These are phyloP conservation scores for Aurantiochytrium sp. DNA, from an alignment of 108 stramenopile genomes.

Conservation along the genomic window DNA sequence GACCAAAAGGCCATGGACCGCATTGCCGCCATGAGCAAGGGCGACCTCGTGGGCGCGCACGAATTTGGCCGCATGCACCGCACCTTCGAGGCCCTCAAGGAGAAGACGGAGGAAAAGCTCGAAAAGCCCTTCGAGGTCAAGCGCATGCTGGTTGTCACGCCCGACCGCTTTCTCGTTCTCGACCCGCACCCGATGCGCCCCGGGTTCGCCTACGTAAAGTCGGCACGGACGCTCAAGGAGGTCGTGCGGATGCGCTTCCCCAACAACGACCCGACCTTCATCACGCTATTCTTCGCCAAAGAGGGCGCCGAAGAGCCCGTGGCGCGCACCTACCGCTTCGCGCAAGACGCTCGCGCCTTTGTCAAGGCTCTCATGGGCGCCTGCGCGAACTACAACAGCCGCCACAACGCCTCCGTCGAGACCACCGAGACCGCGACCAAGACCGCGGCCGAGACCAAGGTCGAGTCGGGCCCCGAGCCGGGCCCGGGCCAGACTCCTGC, in stretches of 20 bases:
- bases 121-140: background rate
- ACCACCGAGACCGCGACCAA: no score
- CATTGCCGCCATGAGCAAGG: background rate
- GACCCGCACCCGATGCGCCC: background rate
- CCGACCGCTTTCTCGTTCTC: slow-evolving; percentile 1
- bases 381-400: slow-evolving; percentile 15
- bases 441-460: no score
- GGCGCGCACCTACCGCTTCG: background rate
- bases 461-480: no score
- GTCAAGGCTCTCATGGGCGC: slow-evolving; percentile 7
- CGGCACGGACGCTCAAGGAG: background rate
- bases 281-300: background rate
- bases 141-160: slow-evolving; percentile 4
- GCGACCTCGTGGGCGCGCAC: background rate
- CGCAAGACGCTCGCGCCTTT: background rate
- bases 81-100: background rate
- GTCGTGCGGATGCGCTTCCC: slow-evolving; percentile 17
- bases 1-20: background rate
- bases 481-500: no score
- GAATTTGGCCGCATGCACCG: background rate
- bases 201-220: background rate
- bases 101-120: slow-evolving; percentile 2
- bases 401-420: background rate
- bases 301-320: background rate
- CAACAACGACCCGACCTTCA: background rate